phyloP scores from a whole-genome alignment of 345 rosid genomes.

The Gossypium turneri region DNA sequence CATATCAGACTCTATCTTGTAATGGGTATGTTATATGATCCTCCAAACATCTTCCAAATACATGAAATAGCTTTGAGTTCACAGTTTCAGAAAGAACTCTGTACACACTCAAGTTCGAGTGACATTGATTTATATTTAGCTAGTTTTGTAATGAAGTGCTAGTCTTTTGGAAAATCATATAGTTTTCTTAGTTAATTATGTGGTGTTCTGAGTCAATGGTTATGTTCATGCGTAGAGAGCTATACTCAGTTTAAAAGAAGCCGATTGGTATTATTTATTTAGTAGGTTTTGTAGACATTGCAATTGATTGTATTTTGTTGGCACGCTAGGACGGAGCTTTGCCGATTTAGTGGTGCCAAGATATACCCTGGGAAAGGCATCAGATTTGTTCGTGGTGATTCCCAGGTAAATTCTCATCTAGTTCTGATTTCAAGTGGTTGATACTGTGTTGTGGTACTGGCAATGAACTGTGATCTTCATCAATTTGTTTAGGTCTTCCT shows the following conservation, averaged over 20 bases:
- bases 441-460: background rate
- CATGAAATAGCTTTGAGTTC: too few relatives aligned
- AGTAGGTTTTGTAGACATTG: background rate
- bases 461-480: background rate
- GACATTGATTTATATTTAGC: too few relatives aligned
- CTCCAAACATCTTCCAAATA: too few relatives aligned
- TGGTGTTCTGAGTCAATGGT: background rate
- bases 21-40: too few relatives aligned
- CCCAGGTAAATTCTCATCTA: conserved; percentile 41
- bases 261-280: background rate
- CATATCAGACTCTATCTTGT: too few relatives aligned
- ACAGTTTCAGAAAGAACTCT: too few relatives aligned
- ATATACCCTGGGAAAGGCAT: conserved; percentile 70
- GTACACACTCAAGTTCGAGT: too few relatives aligned
- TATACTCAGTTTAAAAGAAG: background rate
- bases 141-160: too few relatives aligned
- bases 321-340: conserved; percentile 49
- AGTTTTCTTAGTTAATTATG: background rate
- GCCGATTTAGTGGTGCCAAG: conserved; percentile 73
- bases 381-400: conserved; percentile 63
- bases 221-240: background rate
- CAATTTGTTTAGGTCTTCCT: conserved; percentile 51
- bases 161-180: too few relatives aligned
- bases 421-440: background rate
- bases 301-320: background rate